phyloP scores from a whole-genome alignment of 2,329 filamentous ascomycete genomes.

The Aspergillus sp. region DNA sequence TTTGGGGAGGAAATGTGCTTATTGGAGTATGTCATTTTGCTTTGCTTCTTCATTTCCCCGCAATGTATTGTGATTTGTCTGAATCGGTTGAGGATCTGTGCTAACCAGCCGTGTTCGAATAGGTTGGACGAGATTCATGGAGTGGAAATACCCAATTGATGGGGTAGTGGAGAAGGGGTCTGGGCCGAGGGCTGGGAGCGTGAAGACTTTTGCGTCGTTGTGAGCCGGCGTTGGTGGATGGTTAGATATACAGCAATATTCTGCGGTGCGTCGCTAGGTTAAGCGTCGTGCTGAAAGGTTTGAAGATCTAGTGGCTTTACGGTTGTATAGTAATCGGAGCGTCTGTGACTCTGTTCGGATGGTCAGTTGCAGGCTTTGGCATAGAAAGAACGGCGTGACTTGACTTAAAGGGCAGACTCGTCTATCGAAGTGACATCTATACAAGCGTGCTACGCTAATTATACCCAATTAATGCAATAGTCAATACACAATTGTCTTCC shows the following conservation, averaged over 20 bases:
- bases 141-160: slow-evolving; percentile 86
- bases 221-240: slow-evolving; percentile 14
- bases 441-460: slow-evolving; percentile 9
- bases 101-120: slow-evolving; percentile 2
- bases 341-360: neutral
- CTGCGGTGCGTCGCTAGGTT: neutral
- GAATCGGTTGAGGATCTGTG: neutral
- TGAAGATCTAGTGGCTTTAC: neutral
- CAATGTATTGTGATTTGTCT: too few relatives aligned
- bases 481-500: neutral
- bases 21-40: slow-evolving; percentile 70
- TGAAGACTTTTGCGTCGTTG: slow-evolving; percentile 53
- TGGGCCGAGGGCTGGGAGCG: slow-evolving; percentile 56
- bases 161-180: slow-evolving; percentile 61
- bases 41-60: too few relatives aligned
- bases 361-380: neutral
- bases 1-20: slow-evolving; percentile 89
- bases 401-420: neutral
- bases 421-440: slow-evolving; percentile 3
- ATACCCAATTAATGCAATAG: slow-evolving; percentile 18
- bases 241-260: neutral
- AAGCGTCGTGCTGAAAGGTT: neutral
- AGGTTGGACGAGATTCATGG: slow-evolving; percentile 95
- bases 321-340: neutral
- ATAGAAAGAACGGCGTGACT: slow-evolving; percentile 8